phyloP scores from a whole-genome alignment of 768 basidiomycete species.

The Termitomyces sp. region DNA sequence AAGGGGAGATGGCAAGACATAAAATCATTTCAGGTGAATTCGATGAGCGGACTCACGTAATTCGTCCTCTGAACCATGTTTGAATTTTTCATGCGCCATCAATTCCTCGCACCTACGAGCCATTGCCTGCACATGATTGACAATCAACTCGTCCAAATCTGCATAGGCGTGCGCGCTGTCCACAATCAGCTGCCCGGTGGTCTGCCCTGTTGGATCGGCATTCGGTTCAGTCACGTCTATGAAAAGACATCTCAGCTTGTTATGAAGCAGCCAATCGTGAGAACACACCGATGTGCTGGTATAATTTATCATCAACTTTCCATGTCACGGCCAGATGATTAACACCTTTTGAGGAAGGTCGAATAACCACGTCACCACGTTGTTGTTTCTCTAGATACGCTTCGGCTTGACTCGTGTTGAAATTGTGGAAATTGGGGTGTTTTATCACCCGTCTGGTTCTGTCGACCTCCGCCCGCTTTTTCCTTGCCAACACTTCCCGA shows the following conservation, averaged over 20 bases:
- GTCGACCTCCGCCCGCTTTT: constrained; percentile 81
- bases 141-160: constrained; percentile 95
- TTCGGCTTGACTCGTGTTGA: constrained; percentile 88
- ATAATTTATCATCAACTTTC: constrained; percentile 96
- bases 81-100: constrained; percentile 94
- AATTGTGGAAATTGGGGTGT: constrained; percentile 97
- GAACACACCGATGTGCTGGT: constrained; percentile 88
- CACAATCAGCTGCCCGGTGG: constrained; percentile 60
- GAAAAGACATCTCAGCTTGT: background rate
- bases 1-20: background rate
- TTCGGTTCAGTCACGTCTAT: constrained; percentile 81
- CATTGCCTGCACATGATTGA: constrained; percentile 94
- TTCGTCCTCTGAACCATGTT: constrained; percentile 80
- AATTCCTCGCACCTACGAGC: constrained; percentile 90
- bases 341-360: constrained; percentile 90
- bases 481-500: constrained; percentile 66
- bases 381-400: constrained; percentile 84
- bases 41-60: constrained; percentile 60
- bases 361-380: constrained; percentile 92
- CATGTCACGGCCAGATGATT: constrained; percentile 97
- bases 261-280: background rate
- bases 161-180: constrained; percentile 79
- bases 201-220: constrained; percentile 66
- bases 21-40: background rate
- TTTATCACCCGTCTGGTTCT: constrained; percentile 84